Evolutionary conservation across 2,329 filamentous ascomycete species (phyloP).

Genomic region (Diplodia scrobiculata): DNA sequence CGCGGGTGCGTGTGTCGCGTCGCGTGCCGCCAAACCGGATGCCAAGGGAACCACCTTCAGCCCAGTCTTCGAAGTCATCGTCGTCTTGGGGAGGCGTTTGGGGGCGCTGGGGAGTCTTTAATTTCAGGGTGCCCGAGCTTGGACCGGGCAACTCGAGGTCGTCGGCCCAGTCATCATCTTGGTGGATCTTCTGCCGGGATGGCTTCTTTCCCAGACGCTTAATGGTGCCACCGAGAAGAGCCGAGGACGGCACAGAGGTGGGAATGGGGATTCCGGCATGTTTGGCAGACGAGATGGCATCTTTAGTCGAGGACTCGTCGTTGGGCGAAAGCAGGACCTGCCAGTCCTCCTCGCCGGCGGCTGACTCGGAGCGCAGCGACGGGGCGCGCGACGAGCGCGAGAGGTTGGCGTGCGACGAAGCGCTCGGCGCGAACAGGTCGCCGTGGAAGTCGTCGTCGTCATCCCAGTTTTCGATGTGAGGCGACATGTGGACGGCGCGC

Average conservation of each 20-base stretch:
- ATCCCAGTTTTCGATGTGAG: conserved; percentile 69
- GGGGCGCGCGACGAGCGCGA: conserved; percentile 77
- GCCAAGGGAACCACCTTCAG: conserved; percentile 90
- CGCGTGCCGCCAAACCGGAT: conserved; percentile 86
- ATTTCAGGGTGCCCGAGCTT: conserved; percentile 44
- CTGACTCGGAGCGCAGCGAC: conserved; percentile 77
- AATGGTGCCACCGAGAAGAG: conserved; percentile 88
- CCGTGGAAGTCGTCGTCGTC: conserved; percentile 57
- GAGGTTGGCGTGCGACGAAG: conserved; percentile 54
- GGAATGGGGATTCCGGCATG: conserved; percentile 91
- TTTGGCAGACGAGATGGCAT: conserved; percentile 84
- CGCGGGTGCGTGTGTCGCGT: conserved; percentile 74
- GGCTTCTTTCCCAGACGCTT: conserved; percentile 72
- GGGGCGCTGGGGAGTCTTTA: conserved; percentile 50
- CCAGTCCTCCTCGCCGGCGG: conserved; percentile 78
- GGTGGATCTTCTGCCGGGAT: conserved; percentile 48
- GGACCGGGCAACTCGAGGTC: conserved; percentile 51
- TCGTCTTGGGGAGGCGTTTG: conserved; percentile 40
- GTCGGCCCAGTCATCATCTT: conserved; percentile 56
- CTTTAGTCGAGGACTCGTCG: conserved; percentile 78
- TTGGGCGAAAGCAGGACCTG: conserved; percentile 82
- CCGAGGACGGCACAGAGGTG: conserved; percentile 80
- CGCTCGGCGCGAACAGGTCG: conserved; percentile 72
- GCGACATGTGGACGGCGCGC: conserved; percentile 50
- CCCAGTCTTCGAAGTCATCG: conserved; percentile 76